Conservation (phyloP, 441 rosid genomes). For the Adansonia gregorii region DNA sequence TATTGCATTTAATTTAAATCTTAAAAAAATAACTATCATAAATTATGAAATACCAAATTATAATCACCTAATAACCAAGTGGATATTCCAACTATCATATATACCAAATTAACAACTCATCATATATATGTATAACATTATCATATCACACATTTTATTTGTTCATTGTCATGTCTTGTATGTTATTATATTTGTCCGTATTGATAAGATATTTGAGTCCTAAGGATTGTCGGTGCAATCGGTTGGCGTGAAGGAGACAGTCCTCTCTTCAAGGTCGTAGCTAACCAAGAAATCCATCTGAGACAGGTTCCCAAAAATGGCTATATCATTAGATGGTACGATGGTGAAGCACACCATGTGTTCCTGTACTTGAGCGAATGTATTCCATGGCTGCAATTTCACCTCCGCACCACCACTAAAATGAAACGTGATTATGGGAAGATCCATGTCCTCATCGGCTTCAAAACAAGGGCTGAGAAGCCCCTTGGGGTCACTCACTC, state of each 20-base stretch:
- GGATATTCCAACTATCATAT: not conserved
- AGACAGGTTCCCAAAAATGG: slow-evolving; percentile 56
- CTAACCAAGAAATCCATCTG: slow-evolving; percentile 60
- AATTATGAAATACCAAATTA: not conserved
- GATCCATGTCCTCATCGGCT: slow-evolving; percentile 12
- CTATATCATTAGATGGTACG: slow-evolving; percentile 41
- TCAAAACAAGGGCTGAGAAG: slow-evolving; percentile 40
- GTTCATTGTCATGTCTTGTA: not conserved
- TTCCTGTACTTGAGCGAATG: slow-evolving; percentile 45
- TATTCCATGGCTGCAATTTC: slow-evolving; percentile 36
- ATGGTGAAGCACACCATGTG: slow-evolving; percentile 54
- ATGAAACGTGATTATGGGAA: slow-evolving; percentile 48
- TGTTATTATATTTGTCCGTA: not conserved
- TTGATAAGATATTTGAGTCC: not conserved
- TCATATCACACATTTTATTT: not conserved
- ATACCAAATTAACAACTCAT: not conserved
- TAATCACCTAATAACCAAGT: not conserved
- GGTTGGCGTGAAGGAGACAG: slow-evolving; percentile 53
- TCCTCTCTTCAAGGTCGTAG: slow-evolving; percentile 49
- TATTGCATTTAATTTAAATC: too few relatives aligned
- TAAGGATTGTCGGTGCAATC: slow-evolving; percentile 45
- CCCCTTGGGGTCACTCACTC: slow-evolving; percentile 41
- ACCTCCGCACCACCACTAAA: slow-evolving; percentile 42
- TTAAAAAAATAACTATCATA: too few relatives aligned
- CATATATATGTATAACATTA: not conserved